Evolutionary conservation across 345 rosid species (phyloP).

Genomic region (Geranium rotundifolium): DNA sequence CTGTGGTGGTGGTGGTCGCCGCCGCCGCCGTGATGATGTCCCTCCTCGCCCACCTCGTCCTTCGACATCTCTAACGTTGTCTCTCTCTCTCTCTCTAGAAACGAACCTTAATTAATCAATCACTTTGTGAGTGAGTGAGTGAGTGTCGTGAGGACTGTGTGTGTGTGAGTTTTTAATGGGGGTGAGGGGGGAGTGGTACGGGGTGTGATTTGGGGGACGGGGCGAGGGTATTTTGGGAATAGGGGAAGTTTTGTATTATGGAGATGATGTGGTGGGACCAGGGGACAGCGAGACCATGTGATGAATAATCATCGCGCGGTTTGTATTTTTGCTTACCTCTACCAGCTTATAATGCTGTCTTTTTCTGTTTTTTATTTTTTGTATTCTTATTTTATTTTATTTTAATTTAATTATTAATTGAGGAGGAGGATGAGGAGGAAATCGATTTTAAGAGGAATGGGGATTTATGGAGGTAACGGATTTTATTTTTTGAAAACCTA

Average conservation of each 20-base stretch:
- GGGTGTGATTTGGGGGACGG: conserved; percentile 15
- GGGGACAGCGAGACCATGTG: conserved; percentile 51
- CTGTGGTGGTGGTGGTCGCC: conserved; percentile 10
- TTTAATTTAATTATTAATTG: too few relatives aligned
- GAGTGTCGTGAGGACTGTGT: too few relatives aligned
- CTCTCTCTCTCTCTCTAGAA: neutral
- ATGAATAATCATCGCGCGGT: conserved; percentile 32
- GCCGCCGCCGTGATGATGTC: conserved; percentile 26
- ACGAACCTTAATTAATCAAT: too few relatives aligned
- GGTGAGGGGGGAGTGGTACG: conserved; percentile 4
- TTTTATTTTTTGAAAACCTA: too few relatives aligned
- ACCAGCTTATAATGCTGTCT: conserved; percentile 24
- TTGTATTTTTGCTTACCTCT: conserved; percentile 24
- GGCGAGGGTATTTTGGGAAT: conserved; percentile 38
- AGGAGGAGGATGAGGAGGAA: too few relatives aligned
- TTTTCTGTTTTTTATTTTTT: conserved; percentile 2
- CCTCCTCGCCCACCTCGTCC: conserved; percentile 77
- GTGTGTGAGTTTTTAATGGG: neutral
- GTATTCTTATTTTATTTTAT: too few relatives aligned
- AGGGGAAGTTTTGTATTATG: neutral
- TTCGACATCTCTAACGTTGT: conserved; percentile 36
- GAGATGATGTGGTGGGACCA: neutral
- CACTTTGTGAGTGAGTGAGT: too few relatives aligned
- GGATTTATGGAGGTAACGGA: too few relatives aligned
- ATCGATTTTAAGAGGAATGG: too few relatives aligned